Conservation (phyloP, 345 rosid genomes). For the Hibiscus trionum region DNA sequence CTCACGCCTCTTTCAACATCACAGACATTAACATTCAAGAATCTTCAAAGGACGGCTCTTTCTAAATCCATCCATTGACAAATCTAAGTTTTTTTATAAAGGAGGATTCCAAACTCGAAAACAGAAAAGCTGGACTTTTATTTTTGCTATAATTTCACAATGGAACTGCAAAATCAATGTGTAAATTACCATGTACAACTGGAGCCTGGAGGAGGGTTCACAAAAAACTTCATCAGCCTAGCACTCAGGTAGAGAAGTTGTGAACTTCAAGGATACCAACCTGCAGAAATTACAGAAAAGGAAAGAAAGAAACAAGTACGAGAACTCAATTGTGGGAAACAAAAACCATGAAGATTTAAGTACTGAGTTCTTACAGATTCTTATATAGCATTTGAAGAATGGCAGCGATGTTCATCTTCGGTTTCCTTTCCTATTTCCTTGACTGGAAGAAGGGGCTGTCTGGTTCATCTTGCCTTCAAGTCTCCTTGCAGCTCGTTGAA, state of each 20-base stretch:
- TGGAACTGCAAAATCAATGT: neutral
- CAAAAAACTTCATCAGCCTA: neutral
- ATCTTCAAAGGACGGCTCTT: neutral
- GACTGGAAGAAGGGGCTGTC: conserved; percentile 17
- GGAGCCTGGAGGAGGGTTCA: neutral
- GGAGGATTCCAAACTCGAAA: neutral
- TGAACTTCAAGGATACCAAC: neutral
- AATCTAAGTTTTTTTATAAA: neutral
- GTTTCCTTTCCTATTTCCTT: conserved; percentile 36
- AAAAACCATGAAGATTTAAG: neutral
- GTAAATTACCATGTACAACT: neutral
- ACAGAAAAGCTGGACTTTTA: neutral
- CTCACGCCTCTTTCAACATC: neutral
- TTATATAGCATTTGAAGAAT: neutral
- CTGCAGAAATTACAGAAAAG: neutral
- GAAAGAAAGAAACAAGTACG: neutral
- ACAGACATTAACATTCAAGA: neutral
- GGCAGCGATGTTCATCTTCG: conserved; percentile 24
- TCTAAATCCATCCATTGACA: neutral
- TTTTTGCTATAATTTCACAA: neutral
- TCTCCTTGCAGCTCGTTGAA: conserved; percentile 52
- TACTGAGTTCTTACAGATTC: neutral
- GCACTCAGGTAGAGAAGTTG: neutral
- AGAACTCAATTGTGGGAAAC: neutral
- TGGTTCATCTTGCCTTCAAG: conserved; percentile 43